Base-by-base conservation (phyloP, 768 basidiomycete genomes). In the Auricularia cornea region DNA sequence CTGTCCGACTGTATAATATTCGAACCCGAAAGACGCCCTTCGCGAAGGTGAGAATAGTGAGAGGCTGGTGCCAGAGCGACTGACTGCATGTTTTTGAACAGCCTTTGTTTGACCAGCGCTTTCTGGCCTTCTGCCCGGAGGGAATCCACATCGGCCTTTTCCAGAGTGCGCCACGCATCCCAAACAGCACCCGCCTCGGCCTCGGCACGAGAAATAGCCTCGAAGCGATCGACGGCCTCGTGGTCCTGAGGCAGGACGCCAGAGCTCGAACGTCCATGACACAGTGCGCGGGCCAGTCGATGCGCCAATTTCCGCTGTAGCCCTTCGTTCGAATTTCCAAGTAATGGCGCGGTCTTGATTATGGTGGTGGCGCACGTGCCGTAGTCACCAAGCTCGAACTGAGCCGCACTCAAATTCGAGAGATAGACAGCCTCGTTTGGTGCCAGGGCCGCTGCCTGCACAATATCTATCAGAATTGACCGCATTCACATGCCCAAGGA, bases 311-410 rank as follows among this genome's bases (percentile, higher is more conserved):
- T 48, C 6, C 44, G 44, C 44, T 48, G 16, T 6, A 48, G 44
- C 23, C 11, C 44, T 6, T 48, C 44, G 20, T 10, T 20, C 44
- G 44, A 8, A 23, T 5, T 6, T 12, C 6, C 11, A 20, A 48
- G 44, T 6, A 48, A 6, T 18, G 44, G 44, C 20, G 20, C 44
- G 11, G 44, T 23, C 20, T 48, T 48, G 44, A 48, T 6, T 6
- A 48, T 48, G 20, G 44, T 48, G 20, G 44, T 26, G 20, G 23
- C 44, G 44, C 66, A 65, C 12, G 62, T 66, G 3, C 38, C 28
- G 52, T 72, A 73, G 56, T 72, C 68, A 2, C 72, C 73, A 29
- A 66, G 56, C 59, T 74, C 73, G 63, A 68, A 74, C 14, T 72
- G 62, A 1, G 73, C 72, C 2, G 72, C 72, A 35, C 72, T 74